Evolutionary conservation across 108 stramenopile species (phyloP).

Genomic region (Aureococcus anophagefferens): DNA sequence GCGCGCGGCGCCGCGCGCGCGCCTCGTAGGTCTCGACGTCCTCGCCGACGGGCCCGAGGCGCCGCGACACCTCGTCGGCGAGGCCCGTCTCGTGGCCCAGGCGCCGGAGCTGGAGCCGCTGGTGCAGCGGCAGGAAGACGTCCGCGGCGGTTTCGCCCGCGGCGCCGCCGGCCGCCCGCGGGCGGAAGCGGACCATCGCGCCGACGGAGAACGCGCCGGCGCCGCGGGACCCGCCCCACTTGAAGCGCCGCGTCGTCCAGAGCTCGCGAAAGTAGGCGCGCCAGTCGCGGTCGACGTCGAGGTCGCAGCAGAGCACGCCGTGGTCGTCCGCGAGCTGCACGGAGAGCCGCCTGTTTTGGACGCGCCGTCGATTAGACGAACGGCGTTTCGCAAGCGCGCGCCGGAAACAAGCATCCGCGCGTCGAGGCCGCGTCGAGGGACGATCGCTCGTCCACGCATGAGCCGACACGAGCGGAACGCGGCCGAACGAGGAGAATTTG

Average conservation of each 20-base stretch:
- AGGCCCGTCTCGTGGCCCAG: not conserved
- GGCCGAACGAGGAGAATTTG: no score
- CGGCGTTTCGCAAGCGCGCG: no score
- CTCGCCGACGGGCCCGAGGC: not conserved
- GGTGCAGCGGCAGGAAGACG: conserved; percentile 48
- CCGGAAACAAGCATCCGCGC: no score
- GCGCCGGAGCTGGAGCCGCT: conserved; percentile 34
- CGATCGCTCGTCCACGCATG: no score
- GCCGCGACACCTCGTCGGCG: not conserved
- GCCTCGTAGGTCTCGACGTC: not conserved
- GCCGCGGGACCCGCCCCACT: not conserved
- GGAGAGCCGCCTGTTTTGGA: no score
- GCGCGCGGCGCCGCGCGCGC: not conserved
- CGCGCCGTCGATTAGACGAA: no score
- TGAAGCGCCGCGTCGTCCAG: conserved; percentile 7
- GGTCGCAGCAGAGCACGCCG: no score
- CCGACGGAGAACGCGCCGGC: not conserved
- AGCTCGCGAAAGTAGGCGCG: conserved; percentile 4
- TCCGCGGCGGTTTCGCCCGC: conserved; percentile 1
- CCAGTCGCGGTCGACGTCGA: not conserved
- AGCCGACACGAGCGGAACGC: no score
- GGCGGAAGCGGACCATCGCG: conserved; percentile 6
- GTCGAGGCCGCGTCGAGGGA: no score
- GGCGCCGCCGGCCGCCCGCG: not conserved
- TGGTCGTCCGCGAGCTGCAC: not conserved